phyloP scores from a whole-genome alignment of 2,329 filamentous ascomycete species.

The Aulographum hederae region DNA sequence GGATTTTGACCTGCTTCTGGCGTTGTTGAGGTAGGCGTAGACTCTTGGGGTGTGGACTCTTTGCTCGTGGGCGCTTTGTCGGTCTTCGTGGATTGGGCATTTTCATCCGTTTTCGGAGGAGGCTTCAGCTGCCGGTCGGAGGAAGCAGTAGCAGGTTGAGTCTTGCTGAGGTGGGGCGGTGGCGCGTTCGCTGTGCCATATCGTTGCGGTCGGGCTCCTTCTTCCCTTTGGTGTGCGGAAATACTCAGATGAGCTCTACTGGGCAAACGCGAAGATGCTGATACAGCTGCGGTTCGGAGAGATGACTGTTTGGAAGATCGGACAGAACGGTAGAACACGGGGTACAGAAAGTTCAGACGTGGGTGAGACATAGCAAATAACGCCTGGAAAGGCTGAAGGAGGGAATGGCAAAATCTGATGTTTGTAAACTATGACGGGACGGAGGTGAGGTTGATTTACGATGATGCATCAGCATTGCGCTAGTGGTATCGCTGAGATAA shows the following conservation, averaged over 20 bases:
- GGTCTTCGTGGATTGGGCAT: too few species aligned
- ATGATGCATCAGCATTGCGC: too few species aligned
- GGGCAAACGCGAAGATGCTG: neutral
- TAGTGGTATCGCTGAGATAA: too few species aligned
- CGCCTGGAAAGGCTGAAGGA: too few species aligned
- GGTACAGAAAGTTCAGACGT: conserved; percentile 2
- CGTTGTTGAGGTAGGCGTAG: neutral
- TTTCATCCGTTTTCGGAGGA: too few species aligned
- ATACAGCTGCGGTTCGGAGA: conserved; percentile 1
- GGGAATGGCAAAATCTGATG: too few species aligned
- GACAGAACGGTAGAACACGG: conserved; percentile 1
- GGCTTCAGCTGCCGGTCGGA: too few species aligned
- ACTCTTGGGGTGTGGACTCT: neutral
- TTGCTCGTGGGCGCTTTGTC: neutral
- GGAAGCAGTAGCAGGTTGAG: too few species aligned
- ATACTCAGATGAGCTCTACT: conserved; percentile 1
- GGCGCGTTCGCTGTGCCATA: conserved; percentile 31
- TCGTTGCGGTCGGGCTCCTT: conserved; percentile 12
- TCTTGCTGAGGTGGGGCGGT: conserved; percentile 17
- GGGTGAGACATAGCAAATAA: conserved; percentile 4
- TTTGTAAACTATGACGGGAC: too few species aligned
- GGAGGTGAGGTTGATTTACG: too few species aligned
- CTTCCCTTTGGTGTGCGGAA: neutral
- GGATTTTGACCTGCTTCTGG: neutral
- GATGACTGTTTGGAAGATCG: conserved; percentile 1